A percentile compares a stretch with the other conserved stretches of the same genome.
phyloP scores from a whole-genome alignment of 2,329 filamentous ascomycete species.

The Anisogramma anomala region DNA sequence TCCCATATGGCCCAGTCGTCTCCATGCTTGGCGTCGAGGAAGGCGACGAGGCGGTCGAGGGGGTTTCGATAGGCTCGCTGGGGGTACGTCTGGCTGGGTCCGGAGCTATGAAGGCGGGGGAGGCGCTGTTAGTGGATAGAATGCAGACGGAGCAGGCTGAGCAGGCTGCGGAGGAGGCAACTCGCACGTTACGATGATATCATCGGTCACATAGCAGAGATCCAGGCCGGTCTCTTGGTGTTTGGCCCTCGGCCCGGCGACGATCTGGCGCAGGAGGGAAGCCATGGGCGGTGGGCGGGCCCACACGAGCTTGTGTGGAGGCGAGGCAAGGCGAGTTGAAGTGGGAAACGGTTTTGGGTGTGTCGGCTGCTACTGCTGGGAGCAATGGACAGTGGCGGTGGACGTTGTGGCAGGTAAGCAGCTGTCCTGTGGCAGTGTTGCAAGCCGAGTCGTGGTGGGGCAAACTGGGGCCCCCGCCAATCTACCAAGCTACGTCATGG shows the following conservation, averaged over 20 bases:
- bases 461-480: too few species aligned
- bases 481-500: too few species aligned
- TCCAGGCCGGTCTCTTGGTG: slow-evolving; percentile 85
- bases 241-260: slow-evolving; percentile 72
- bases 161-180: slow-evolving; percentile 22
- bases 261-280: slow-evolving; percentile 76
- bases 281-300: slow-evolving; percentile 37
- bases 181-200: slow-evolving; percentile 51
- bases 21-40: slow-evolving; percentile 75
- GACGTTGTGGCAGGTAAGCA: too few species aligned
- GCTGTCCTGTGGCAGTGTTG: too few species aligned
- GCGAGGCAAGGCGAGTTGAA: too few species aligned
- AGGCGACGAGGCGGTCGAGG: slow-evolving; percentile 73
- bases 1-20: slow-evolving; percentile 93
- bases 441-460: too few species aligned
- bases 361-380: too few species aligned
- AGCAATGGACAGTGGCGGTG: too few species aligned
- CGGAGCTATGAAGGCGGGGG: slow-evolving; percentile 57
- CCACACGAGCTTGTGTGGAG: too few species aligned
- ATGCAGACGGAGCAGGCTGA: background rate
- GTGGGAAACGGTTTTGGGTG: too few species aligned
- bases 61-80: slow-evolving; percentile 91
- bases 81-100: slow-evolving; percentile 79
- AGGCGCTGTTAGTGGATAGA: background rate
- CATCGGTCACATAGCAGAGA: slow-evolving; percentile 87